Evolutionary conservation across 2,329 filamentous ascomycete species (phyloP), one percentile per base, ranked within the genome.

Genomic region (Rhynchosporium secalis): DNA sequence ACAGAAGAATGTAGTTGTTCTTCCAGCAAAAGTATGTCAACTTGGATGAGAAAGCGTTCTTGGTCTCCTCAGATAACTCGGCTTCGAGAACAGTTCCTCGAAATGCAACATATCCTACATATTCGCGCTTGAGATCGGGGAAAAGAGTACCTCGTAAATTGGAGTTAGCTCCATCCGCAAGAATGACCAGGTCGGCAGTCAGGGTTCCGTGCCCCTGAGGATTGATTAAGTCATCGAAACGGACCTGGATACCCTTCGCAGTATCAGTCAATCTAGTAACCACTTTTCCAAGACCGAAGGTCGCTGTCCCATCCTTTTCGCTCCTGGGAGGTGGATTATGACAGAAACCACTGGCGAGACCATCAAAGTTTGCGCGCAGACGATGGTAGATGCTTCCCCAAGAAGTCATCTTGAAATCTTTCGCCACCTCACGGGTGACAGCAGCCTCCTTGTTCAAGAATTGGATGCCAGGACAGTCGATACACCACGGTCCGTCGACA

Each of bases 21-120:
- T 70, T 71, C 4, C 68, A 66, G 60, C 78, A 75, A 68, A 74
- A 79, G 69, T 77, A 79, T 5, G 75, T 77, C 61, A 79, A 78
- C 2, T 73, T 70, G 28, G 77, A 70, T 56, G 69, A 66, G 56
- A 79, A 76, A 0, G 72, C 72, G 15, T 72, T 69, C 45, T 67
- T 72, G 6, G 76, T 68, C 4, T 72, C 65, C 26, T 73, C 70
- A 31, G 73, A 76, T 3, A 75, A 73, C 41, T 76, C 73, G n/a
- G 65, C 59, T 64, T 81, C 78, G 3, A 63, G 68, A 3, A 80
- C 68, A 0, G 76, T 79, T 1, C 78, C 79, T 9, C 79, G 71
- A 31, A 78, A 74, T 2, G 76, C 76, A 62, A 76, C 76, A 69
- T 80, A 79, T 4, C 78, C 68, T 28, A 46, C 57, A 65, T 69